Evolutionary conservation across 139 green algal species (phyloP).

Genomic region (Chlamydomonas sp.): DNA sequence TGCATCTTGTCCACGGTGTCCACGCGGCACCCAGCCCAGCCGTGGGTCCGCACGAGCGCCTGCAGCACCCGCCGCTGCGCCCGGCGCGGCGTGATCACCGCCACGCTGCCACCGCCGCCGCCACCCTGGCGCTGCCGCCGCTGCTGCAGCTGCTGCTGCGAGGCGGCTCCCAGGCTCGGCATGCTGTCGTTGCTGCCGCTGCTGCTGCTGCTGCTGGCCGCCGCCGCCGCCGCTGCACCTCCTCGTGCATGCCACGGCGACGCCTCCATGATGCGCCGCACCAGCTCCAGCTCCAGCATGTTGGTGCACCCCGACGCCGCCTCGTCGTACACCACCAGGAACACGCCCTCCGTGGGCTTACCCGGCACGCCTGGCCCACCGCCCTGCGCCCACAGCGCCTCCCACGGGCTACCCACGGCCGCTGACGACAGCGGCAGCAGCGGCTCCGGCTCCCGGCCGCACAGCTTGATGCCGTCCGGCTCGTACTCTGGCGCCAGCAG

Average conservation of each 20-base stretch:
- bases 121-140: not conserved
- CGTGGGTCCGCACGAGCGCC: not conserved
- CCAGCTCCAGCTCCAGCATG: conserved; percentile 3
- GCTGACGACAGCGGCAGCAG: not conserved
- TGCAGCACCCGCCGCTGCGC: conserved; percentile 20
- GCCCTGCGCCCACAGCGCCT: not conserved
- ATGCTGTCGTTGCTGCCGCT: not conserved
- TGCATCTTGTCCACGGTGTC: conserved; percentile 33
- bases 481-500: conserved; percentile 11
- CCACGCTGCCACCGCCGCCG: not conserved
- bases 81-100: conserved; percentile 27
- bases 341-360: not conserved
- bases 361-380: not conserved
- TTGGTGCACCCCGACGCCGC: not conserved
- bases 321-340: conserved; percentile 36
- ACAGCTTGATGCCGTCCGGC: conserved; percentile 13
- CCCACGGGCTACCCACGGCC: not conserved
- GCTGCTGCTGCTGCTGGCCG: not conserved
- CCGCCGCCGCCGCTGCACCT: not conserved
- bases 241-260: not conserved
- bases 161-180: too few relatives aligned
- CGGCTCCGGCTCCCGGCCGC: not conserved
- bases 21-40: not conserved
- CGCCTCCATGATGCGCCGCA: not conserved
- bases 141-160: not conserved